Percentiles rank a stretch among this genome's conserved stretches.
Evolutionary conservation across 805 yeast species (phyloP).

Genomic region (Diddensiella transvaalensis): DNA sequence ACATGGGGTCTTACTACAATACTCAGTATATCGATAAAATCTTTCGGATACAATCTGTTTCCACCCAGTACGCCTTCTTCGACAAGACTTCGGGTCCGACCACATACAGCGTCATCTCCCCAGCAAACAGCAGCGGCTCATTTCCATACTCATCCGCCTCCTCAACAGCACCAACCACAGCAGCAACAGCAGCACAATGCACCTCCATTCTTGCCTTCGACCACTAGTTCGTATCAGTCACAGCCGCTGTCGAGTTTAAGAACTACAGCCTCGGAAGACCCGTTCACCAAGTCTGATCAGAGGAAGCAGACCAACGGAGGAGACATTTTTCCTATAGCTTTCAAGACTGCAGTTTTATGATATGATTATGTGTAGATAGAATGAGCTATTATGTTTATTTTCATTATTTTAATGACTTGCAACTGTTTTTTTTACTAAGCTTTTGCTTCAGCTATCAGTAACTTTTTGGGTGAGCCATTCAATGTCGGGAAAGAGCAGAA

Average conservation of each 20-base stretch:
- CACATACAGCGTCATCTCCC: not conserved
- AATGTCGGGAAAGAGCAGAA: not conserved
- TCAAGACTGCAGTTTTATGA: constrained; percentile 3
- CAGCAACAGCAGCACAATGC: not conserved
- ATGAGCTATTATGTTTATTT: too few species aligned
- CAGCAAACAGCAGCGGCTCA: not conserved
- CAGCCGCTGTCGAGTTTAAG: constrained; percentile 4
- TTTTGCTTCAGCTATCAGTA: too few species aligned
- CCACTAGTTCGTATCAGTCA: not conserved
- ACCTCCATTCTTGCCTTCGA: not conserved
- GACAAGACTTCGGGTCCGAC: not conserved
- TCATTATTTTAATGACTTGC: not conserved
- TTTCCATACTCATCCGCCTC: constrained; percentile 1
- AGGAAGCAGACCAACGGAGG: not conserved
- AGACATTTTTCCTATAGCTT: constrained; percentile 4
- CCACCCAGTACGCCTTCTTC: not conserved
- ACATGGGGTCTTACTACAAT: constrained; percentile 29
- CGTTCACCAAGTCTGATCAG: not conserved
- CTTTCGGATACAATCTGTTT: constrained; percentile 23
- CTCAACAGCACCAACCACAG: not conserved
- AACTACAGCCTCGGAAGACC: constrained; percentile 1
- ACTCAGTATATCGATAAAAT: constrained; percentile 23
- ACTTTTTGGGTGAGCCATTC: too few species aligned
- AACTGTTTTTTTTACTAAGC: too few species aligned
- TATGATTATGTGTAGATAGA: not conserved